Percentiles rank a stretch among this genome's conserved stretches.
These are phyloP conservation scores for Venturia nashicola DNA, from an alignment of 2,329 filamentous ascomycete genomes.

Conservation along the genomic window DNA sequence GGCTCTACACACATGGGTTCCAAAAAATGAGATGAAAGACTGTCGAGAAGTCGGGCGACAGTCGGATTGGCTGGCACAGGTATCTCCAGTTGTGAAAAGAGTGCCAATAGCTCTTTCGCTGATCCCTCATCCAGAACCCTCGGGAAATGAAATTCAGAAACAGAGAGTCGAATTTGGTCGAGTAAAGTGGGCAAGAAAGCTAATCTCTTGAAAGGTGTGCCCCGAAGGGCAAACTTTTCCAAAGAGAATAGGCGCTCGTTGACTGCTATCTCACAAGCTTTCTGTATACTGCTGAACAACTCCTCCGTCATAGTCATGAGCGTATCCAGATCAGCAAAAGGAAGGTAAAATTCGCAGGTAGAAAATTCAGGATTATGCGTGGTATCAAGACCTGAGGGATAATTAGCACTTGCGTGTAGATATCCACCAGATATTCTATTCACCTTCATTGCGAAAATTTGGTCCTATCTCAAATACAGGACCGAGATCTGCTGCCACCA, in stretches of 20 bases:
- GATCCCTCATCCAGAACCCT: slow-evolving; percentile 36
- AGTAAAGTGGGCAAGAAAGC: slow-evolving; percentile 61
- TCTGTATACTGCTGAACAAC: slow-evolving; percentile 37
- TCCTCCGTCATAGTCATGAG: slow-evolving; percentile 66
- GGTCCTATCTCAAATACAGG: slow-evolving; percentile 88
- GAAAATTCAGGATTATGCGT: slow-evolving; percentile 97
- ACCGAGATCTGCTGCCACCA: slow-evolving; percentile 81
- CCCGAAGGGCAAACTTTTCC: slow-evolving; percentile 22
- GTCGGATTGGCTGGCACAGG: slow-evolving; percentile 5
- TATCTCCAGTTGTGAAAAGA: slow-evolving; percentile 37
- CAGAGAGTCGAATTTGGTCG: not conserved
- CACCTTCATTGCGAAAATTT: slow-evolving; percentile 83
- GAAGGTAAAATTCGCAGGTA: slow-evolving; percentile 92
- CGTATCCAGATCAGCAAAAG: slow-evolving; percentile 64
- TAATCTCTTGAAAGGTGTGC: slow-evolving; percentile 40
- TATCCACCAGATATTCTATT: slow-evolving; percentile 1
- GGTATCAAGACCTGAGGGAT: slow-evolving; percentile 48
- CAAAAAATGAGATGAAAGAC: slow-evolving; percentile 61
- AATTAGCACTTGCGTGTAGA: not conserved
- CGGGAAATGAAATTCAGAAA: slow-evolving; percentile 23
- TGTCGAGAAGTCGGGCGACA: slow-evolving; percentile 64
- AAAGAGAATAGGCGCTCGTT: slow-evolving; percentile 35
- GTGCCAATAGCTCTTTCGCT: slow-evolving; percentile 39
- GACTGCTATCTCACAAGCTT: slow-evolving; percentile 13
- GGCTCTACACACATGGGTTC: slow-evolving; percentile 63